phyloP scores from a whole-genome alignment of 2,329 filamentous ascomycete genomes.

The Diaporthe caulivora region DNA sequence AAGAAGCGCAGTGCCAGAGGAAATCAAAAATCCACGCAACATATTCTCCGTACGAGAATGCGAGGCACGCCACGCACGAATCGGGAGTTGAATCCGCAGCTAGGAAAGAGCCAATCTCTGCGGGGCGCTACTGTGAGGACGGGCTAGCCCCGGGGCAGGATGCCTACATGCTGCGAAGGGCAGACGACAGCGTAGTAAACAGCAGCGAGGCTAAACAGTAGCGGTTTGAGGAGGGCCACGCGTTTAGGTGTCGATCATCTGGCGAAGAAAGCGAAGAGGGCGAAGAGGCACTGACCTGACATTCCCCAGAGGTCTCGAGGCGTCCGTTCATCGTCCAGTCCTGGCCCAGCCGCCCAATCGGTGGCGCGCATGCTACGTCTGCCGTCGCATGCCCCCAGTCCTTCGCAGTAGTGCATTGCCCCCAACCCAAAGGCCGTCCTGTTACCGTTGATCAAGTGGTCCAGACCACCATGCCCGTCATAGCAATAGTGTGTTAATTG shows the following conservation, averaged over 20 bases:
- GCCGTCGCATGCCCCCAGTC: slow-evolving; percentile 3
- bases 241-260: slow-evolving; percentile 12
- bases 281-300: not conserved
- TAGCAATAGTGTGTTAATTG: not conserved
- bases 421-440: slow-evolving; percentile 1
- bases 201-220: not conserved
- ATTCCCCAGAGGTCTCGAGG: not conserved
- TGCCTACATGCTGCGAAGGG: not conserved
- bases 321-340: not conserved
- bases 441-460: slow-evolving; percentile 17
- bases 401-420: not conserved
- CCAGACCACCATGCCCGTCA: slow-evolving; percentile 22
- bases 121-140: not conserved
- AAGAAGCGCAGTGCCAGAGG: slow-evolving; percentile 11
- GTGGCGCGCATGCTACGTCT: not conserved
- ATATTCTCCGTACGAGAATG: slow-evolving; percentile 24
- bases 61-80: slow-evolving; percentile 7
- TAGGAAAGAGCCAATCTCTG: slow-evolving; percentile 18
- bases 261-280: too few relatives aligned
- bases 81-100: slow-evolving; percentile 20
- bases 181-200: not conserved
- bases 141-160: not conserved
- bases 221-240: slow-evolving; percentile 24
- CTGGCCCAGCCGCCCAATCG: not conserved
- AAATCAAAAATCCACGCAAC: not conserved